A percentile compares a stretch with the other conserved stretches of the same genome.
Evolutionary conservation across 129 eudicot species (phyloP).

Genomic region (Flaveria ramosissima): DNA sequence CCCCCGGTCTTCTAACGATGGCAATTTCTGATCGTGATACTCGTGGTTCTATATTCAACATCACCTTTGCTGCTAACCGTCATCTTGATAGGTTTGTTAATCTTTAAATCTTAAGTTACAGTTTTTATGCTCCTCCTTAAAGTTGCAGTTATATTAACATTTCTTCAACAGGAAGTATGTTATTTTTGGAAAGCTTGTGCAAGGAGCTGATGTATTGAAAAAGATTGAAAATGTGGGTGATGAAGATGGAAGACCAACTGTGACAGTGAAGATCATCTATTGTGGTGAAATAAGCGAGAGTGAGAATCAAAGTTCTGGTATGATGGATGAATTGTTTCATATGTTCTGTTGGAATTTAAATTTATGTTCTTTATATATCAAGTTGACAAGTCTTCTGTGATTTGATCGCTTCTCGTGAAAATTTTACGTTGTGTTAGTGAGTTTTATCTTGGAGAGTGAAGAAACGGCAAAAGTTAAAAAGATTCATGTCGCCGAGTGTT

Average conservation of each 20-base stretch:
- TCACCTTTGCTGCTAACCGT: slow-evolving; percentile 77
- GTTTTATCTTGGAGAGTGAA: neutral
- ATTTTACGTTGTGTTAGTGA: neutral
- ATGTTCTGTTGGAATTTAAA: slow-evolving; percentile 20
- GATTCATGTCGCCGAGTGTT: neutral
- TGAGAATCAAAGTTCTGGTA: slow-evolving; percentile 55
- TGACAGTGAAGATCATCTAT: slow-evolving; percentile 77
- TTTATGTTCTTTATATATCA: neutral
- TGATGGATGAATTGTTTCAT: slow-evolving; percentile 17
- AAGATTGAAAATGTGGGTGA: slow-evolving; percentile 85
- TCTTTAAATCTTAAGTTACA: neutral
- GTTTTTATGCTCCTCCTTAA: neutral
- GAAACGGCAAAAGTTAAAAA: neutral
- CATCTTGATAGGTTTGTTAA: slow-evolving; percentile 74
- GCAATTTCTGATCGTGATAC: slow-evolving; percentile 81
- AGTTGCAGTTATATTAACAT: slow-evolving; percentile 3
- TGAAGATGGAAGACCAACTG: slow-evolving; percentile 79
- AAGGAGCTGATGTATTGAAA: slow-evolving; percentile 73
- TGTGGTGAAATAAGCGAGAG: slow-evolving; percentile 70
- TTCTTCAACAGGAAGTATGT: slow-evolving; percentile 66
- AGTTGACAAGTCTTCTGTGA: neutral
- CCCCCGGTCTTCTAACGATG: slow-evolving; percentile 84
- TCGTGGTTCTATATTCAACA: slow-evolving; percentile 79
- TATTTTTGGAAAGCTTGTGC: slow-evolving; percentile 84
- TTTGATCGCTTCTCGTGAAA: neutral